phyloP scores from a whole-genome alignment of 441 rosid species.

The Adansonia gregorii region DNA sequence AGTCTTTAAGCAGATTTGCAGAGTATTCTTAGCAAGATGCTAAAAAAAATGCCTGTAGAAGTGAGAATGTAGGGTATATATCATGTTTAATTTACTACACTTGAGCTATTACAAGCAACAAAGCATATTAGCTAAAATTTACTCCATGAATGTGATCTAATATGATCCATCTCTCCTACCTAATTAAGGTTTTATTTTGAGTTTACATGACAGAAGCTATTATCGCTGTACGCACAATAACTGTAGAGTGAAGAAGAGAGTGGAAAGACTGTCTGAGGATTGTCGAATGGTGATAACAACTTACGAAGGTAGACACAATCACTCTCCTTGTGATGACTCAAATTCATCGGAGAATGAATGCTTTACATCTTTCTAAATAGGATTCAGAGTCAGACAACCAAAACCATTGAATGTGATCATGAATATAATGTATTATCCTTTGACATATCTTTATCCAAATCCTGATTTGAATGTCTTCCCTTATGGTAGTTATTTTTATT shows the following conservation, averaged over 20 bases:
- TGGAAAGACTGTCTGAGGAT: constrained; percentile 90
- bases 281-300: constrained; percentile 99
- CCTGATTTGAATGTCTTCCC: not conserved
- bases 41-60: not conserved
- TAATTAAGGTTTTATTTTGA: not conserved
- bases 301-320: constrained; percentile 96
- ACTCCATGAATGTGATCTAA: not conserved
- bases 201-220: constrained; percentile 61
- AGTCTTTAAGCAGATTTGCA: not conserved
- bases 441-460: constrained; percentile 9
- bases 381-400: constrained; percentile 9
- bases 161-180: not conserved
- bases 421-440: constrained; percentile 11
- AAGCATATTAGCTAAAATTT: not conserved
- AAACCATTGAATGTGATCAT: not conserved
- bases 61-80: not conserved
- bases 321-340: constrained; percentile 86
- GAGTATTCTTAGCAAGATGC: not conserved
- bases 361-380: constrained; percentile 60
- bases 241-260: constrained; percentile 97
- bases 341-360: constrained; percentile 82
- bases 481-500: constrained; percentile 4
- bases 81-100: not conserved
- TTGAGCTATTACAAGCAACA: not conserved
- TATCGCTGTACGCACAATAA: constrained; percentile 86